Evolutionary conservation across 176 grass and related monocot species (phyloP), one percentile per base, ranked within the genome.

Genomic region (Carex pumila): DNA sequence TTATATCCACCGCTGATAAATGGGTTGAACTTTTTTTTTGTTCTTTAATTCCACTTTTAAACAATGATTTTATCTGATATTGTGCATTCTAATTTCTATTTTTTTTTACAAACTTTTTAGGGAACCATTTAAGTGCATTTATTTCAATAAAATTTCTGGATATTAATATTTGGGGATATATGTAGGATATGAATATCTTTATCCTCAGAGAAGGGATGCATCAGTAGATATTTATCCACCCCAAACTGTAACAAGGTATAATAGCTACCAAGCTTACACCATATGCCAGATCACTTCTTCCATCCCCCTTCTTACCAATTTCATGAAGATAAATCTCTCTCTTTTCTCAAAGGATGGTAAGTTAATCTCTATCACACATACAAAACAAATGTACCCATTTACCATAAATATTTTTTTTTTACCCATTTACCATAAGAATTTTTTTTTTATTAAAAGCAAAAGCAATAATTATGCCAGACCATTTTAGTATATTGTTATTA

Each of bases 311-410:
- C 64, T 64, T 32, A 83, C 15, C 64, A 50, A 53, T 70, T 65
- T 63, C 32, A 45, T 56, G 64, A 84, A 47, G 39, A 71, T 84
- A 58, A 65, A 21, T 84, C 30, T 39, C 37, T 71, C 62, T 84
- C 63, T 70, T 84, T 84, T 72, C 66, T 84, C 12, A 84, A 71
- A 84, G 63, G 81, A 84, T 84, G 81, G 81, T 84, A 84, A 17
- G 36, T 61, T 53, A 12, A 14, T 78, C 61, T 61, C 34, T 18
- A 21, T n/a, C 37, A 59, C 30, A 58, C 30, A 58, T 39, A 4
- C 29, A 18, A 80, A 79, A 39, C 45, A 79, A 79, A 57, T 54
- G 7, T 57, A 31, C 49, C 30, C 15, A 45, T 71, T 43, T 14
- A 62, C 60, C 60, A 62, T 25, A 59, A 59, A 6, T 1, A 59